Evolutionary conservation across 2,329 filamentous ascomycete species (phyloP), one percentile per base, ranked within the genome.

Genomic region (Pseudocercospora macadamiae): DNA sequence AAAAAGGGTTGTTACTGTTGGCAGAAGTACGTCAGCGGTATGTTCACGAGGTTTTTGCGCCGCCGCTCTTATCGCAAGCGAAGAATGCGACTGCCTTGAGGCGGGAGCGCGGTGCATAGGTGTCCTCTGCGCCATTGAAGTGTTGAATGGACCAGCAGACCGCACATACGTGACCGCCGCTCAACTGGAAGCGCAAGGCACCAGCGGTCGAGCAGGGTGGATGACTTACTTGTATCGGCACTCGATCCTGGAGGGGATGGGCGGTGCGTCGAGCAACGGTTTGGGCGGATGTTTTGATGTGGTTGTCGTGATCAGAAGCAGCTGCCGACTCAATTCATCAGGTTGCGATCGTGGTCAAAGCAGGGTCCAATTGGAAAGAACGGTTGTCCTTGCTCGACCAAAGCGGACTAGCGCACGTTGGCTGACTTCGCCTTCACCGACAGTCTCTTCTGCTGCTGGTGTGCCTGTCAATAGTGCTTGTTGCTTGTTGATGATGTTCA

Each of bases 81-180:
- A 45, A 21, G 34, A 55, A 64, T 62, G 55, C 42, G 60, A 57
- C 59, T 64, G 62, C 62, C 62, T 64, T 55, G 62, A 47, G n/a
- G n/a, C n/a, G n/a, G n/a, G n/a, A n/a, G 39, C n/a, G 36, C 49
- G 42, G 44, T 44, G 56, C 51, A 62, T 55, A 62, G 51, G 55
- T 64, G 62, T 60, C 60, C 60, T 52, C 56, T 37, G 49, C 25
- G 51, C 28, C 34, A 28, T 57, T 26, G n/a, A n/a, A n/a, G 59
- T 52, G 59, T 37, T 49, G 57, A 57, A 58, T 51, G n/a, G n/a
- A n/a, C n/a, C n/a, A n/a, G n/a, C n/a, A n/a, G n/a, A n/a, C n/a
- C n/a, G n/a, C n/a, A 10, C 48, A 34, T 37, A 53, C 32, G 36
- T 53, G 51, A 53, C 51, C 51, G 51, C 51, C 51, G 51, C 51